Conservation (phyloP, 1,139 yeast species). For the Pneumocystis carinii region DNA sequence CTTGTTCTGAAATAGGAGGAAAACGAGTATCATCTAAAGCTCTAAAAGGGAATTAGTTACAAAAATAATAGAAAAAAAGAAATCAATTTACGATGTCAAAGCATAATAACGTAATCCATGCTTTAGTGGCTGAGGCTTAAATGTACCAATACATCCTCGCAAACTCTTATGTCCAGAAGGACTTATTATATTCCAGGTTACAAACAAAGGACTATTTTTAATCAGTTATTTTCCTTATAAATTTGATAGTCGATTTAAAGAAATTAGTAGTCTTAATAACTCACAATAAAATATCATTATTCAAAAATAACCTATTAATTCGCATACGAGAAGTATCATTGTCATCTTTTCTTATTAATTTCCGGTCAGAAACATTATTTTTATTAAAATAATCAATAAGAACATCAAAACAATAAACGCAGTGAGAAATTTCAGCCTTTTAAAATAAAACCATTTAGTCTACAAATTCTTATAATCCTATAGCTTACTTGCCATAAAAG, state of each 20-base stretch:
- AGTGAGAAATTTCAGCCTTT: not conserved
- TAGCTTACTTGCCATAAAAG: not conserved
- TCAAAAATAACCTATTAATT: not conserved
- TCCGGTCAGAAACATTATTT: not conserved
- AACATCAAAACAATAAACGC: not conserved
- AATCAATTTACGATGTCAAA: constrained; percentile 33
- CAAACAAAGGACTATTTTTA: constrained; percentile 1
- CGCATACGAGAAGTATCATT: not conserved
- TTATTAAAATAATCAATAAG: not conserved
- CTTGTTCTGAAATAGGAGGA: constrained; percentile 42
- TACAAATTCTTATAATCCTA: not conserved
- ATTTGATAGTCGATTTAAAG: not conserved
- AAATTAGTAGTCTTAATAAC: not conserved
- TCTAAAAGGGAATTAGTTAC: constrained; percentile 14
- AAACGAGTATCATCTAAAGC: constrained; percentile 71
- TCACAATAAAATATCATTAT: not conserved
- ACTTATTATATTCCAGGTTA: not conserved
- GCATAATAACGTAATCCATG: constrained; percentile 52
- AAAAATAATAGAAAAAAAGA: not conserved
- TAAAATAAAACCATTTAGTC: not conserved
- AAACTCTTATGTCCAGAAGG: constrained; percentile 27
- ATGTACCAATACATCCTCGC: constrained; percentile 92
- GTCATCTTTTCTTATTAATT: not conserved
- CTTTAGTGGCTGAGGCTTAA: constrained; percentile 35
- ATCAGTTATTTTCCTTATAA: not conserved